Conservation (phyloP, 2,329 filamentous ascomycete species). For the Penicillium sp. region DNA sequence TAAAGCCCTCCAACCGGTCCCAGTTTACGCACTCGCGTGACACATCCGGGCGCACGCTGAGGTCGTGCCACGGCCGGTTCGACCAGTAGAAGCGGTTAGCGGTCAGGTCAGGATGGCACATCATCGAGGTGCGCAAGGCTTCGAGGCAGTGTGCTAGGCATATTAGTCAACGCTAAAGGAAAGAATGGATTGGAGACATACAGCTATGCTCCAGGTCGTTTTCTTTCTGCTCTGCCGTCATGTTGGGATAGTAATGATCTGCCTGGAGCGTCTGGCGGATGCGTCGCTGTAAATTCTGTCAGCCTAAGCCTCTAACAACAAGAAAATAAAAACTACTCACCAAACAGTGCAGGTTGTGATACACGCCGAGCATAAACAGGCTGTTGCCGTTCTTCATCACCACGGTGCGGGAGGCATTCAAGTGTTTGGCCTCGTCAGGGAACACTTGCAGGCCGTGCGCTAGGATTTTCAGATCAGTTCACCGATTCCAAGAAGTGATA, state of each 20-base stretch:
- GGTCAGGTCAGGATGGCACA: neutral
- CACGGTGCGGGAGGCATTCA: neutral
- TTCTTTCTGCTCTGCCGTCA: neutral
- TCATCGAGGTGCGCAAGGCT: neutral
- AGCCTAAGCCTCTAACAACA: neutral
- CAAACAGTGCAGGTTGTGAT: neutral
- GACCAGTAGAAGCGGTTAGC: slow-evolving; percentile 2
- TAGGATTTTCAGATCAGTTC: neutral
- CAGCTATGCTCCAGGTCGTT: neutral
- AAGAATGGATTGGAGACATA: neutral
- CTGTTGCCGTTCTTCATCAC: slow-evolving; percentile 1
- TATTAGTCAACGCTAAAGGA: neutral
- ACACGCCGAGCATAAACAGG: slow-evolving; percentile 1
- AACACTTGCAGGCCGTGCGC: neutral
- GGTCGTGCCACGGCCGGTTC: slow-evolving; percentile 2
- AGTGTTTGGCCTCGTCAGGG: neutral
- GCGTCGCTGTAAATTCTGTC: neutral
- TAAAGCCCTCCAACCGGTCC: neutral
- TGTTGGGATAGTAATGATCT: slow-evolving; percentile 2
- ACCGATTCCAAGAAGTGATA: neutral
- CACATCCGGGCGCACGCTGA: neutral
- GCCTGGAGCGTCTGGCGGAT: slow-evolving; percentile 1
- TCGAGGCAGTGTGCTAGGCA: neutral
- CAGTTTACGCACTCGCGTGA: neutral
- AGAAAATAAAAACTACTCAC: neutral